Evolutionary conservation across 2,329 filamentous ascomycete genomes (phyloP).

Genomic region (Chaetomium strumarium): DNA sequence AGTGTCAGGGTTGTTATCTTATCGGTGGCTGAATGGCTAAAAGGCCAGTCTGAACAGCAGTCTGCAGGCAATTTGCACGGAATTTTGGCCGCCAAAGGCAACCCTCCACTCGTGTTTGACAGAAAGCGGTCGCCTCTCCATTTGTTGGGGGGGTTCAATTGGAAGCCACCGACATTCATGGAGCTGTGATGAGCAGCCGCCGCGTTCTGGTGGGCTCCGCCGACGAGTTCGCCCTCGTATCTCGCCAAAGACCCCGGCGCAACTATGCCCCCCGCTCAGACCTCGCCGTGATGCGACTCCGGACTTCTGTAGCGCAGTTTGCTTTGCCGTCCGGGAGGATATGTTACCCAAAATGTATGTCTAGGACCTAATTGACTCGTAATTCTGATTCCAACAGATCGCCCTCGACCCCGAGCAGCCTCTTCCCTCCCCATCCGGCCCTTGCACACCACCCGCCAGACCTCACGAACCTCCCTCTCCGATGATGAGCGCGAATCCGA

Average conservation of each 20-base stretch:
- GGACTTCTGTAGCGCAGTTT: background rate
- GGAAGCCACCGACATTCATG: slow-evolving; percentile 20
- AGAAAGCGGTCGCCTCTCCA: background rate
- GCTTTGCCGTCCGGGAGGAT: background rate
- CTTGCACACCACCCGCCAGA: slow-evolving; percentile 6
- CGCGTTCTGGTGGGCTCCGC: slow-evolving; percentile 27
- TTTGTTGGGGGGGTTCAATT: slow-evolving; percentile 1
- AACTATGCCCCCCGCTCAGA: slow-evolving; percentile 3
- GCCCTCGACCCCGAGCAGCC: background rate
- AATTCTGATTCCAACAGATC: background rate
- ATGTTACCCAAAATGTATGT: background rate
- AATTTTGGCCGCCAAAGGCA: slow-evolving; percentile 12
- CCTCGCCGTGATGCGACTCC: slow-evolving; percentile 2
- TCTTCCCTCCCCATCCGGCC: background rate
- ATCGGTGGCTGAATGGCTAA: slow-evolving; percentile 3
- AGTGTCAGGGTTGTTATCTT: slow-evolving; percentile 9
- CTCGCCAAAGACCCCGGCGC: background rate
- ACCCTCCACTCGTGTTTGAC: background rate
- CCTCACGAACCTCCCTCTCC: background rate
- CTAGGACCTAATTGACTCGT: background rate
- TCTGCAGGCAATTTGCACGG: too few species aligned
- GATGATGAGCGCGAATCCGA: background rate
- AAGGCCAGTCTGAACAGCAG: too few species aligned
- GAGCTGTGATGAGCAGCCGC: slow-evolving; percentile 30
- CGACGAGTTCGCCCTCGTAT: slow-evolving; percentile 22